Evolutionary conservation across 2,329 filamentous ascomycete genomes (phyloP).

Genomic region (Metarhizium sp.): DNA sequence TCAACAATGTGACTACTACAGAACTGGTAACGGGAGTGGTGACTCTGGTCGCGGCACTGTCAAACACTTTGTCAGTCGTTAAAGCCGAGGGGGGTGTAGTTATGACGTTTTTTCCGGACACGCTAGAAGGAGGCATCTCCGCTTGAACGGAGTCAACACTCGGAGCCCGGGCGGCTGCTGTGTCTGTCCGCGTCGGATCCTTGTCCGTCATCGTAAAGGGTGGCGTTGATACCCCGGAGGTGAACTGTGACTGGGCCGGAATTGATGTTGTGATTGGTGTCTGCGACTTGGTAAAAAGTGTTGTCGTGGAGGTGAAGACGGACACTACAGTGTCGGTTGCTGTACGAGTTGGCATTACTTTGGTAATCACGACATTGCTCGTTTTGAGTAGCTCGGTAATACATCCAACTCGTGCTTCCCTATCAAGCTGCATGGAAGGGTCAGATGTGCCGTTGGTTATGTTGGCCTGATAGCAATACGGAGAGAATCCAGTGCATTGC

Average conservation of each 20-base stretch:
- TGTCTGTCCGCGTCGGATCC: not conserved
- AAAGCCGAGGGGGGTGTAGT: not conserved
- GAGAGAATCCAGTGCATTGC: conserved; percentile 3
- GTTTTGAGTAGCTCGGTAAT: not conserved
- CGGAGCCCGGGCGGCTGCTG: not conserved
- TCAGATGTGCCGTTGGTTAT: not conserved
- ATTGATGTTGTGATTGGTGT: not conserved
- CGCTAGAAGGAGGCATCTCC: not conserved
- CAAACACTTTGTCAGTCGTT: not conserved
- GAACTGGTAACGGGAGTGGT: not conserved
- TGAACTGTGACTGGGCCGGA: not conserved
- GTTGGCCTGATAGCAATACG: not conserved
- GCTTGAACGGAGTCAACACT: not conserved
- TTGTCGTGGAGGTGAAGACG: not conserved
- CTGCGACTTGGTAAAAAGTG: not conserved
- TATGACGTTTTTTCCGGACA: not conserved
- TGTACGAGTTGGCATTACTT: not conserved
- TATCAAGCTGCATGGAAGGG: not conserved
- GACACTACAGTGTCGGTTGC: not conserved
- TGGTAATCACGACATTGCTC: not conserved
- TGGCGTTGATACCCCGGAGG: not conserved
- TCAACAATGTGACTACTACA: not conserved
- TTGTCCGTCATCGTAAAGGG: not conserved
- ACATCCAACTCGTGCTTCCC: not conserved
- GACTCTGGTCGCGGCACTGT: not conserved